Evolutionary conservation across 805 yeast genomes (phyloP).

Genomic region (Saturnispora silvae): DNA sequence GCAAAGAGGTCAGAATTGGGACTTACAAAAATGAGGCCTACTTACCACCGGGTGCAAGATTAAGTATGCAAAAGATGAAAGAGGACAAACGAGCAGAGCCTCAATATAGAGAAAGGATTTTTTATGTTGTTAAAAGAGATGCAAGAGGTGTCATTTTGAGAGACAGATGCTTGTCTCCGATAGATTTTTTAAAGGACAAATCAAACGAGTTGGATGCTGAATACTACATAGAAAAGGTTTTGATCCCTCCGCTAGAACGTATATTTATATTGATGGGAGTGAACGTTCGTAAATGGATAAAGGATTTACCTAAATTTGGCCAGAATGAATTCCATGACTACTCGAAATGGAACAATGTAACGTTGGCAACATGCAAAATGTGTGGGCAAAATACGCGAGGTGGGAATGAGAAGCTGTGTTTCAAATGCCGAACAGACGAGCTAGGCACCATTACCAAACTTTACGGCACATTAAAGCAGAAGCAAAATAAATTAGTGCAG

Average conservation of each 20-base stretch:
- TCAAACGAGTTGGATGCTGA: slow-evolving; percentile 55
- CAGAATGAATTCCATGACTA: slow-evolving; percentile 10
- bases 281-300: slow-evolving; percentile 66
- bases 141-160: slow-evolving; percentile 46
- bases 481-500: slow-evolving; percentile 22
- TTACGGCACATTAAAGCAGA: slow-evolving; percentile 18
- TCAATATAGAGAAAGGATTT: slow-evolving; percentile 80
- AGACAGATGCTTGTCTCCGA: slow-evolving; percentile 75
- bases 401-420: slow-evolving; percentile 22
- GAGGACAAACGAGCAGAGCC: slow-evolving; percentile 70
- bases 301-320: slow-evolving; percentile 43
- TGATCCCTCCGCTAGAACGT: slow-evolving; percentile 85
- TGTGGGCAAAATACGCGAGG: slow-evolving; percentile 17
- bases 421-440: slow-evolving; percentile 27
- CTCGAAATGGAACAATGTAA: slow-evolving; percentile 16
- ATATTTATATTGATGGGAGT: slow-evolving; percentile 77
- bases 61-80: slow-evolving; percentile 53
- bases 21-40: slow-evolving; percentile 60
- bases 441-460: slow-evolving; percentile 27
- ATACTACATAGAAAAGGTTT: slow-evolving; percentile 73
- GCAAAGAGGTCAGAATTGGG: slow-evolving; percentile 81
- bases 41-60: slow-evolving; percentile 86
- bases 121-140: slow-evolving; percentile 65
- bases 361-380: slow-evolving; percentile 21
- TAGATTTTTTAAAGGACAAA: slow-evolving; percentile 42